Base-by-base conservation (phyloP, 2,329 filamentous ascomycete species). In the Rosellinia necatrix region DNA sequence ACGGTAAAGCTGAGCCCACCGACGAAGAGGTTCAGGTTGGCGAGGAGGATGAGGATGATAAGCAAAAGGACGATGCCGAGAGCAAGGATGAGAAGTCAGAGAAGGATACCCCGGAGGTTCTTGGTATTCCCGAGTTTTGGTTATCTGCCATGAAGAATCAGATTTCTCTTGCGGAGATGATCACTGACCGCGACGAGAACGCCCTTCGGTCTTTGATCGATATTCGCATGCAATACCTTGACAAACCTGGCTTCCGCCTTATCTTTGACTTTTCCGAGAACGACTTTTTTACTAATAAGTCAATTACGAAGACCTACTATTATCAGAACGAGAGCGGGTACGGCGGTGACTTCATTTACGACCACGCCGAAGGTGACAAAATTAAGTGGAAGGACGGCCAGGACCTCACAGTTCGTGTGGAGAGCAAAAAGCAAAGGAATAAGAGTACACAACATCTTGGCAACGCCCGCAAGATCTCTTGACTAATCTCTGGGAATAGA, bases 121-220 rank as follows among this genome's bases (percentile, higher is more conserved):
- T 86, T 69, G 94, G 94, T 75, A 97, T 99, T 62, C 94, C 94
- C 62, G 94, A 99, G 78, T 99, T 99, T 84, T 99, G 94, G 94
- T 83, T 99, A 47, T 97, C 93, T 60, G 93, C 96, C 67, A 97
- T 99, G 93, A 99, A 99, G 85, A 99, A 99, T 82, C 93, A 97
- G 75, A 86, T 94, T 70, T 96, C 92, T 25, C 87, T 99, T 53
- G 91, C 93, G 53, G 96, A 99, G 78, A 96, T 97, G 86, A 97
- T 99, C 74, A 99, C 94, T 69, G 94, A 97, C 70, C 90, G 92
- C 64, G 94, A 99, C 72, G 94, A 99, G 84, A 87, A 85, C 66
- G 94, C 92, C 49, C 87, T 99, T 56, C 96, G 96, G 79, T 83
- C 88, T 71, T 82, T 99, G 55, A 88, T 84, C 65, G 93, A 99